These are phyloP conservation scores for Tilletia indica DNA, from an alignment of 1,284 basidiomycete species.

Conservation along the genomic window DNA sequence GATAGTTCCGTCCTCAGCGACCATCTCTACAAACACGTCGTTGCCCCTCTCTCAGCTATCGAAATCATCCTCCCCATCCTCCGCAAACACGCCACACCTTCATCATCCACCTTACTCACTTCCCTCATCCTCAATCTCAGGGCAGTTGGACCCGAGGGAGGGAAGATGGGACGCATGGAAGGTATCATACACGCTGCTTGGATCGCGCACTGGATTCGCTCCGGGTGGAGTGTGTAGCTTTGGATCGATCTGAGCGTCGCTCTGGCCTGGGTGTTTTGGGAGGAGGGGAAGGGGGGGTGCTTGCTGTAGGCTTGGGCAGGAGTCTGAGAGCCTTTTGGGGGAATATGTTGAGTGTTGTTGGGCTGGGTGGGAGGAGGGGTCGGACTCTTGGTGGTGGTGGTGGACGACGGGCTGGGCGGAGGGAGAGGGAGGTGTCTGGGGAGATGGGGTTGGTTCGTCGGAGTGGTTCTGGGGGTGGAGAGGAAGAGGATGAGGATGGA, in stretches of 20 bases:
- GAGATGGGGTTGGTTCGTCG: no score
- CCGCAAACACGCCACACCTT: slow-evolving; percentile 27
- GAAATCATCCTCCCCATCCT: slow-evolving; percentile 36
- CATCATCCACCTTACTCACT: neutral
- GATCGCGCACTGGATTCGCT: neutral
- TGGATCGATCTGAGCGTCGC: neutral
- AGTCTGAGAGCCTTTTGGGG: no score
- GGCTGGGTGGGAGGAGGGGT: no score
- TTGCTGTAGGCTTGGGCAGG: no score
- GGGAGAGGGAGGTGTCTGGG: no score
- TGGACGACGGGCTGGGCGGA: no score
- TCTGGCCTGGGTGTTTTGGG: no score
- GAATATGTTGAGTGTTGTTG: no score
- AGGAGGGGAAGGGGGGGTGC: no score
- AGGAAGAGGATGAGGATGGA: no score
- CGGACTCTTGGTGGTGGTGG: no score
- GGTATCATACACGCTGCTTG: neutral
- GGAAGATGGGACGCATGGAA: neutral
- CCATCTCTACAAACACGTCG: slow-evolving; percentile 40
- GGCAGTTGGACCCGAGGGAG: neutral
- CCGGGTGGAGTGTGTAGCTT: neutral
- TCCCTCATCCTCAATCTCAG: neutral
- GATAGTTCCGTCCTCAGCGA: slow-evolving; percentile 26
- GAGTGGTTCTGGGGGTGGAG: no score
- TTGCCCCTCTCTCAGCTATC: slow-evolving; percentile 38